phyloP scores from a whole-genome alignment of 106 monocot species.

The Ottelia alismoides region DNA sequence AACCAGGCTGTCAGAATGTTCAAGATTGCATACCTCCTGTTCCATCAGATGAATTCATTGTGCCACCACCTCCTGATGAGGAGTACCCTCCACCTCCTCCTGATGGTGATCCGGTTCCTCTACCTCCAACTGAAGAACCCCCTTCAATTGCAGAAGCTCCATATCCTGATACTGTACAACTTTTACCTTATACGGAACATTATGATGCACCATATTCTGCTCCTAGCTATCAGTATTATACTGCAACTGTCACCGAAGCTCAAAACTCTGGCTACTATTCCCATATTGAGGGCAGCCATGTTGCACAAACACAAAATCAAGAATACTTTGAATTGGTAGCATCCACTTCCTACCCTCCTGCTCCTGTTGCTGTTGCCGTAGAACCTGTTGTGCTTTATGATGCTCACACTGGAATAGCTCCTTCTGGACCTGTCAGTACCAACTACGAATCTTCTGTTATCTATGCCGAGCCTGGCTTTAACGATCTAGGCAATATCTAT shows the following conservation, averaged over 20 bases:
- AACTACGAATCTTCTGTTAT: conserved; percentile 20
- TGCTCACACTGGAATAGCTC: conserved; percentile 14
- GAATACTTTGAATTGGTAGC: conserved; percentile 30
- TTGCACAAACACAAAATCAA: conserved; percentile 22
- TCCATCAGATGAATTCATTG: conserved; percentile 26
- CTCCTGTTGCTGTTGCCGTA: conserved; percentile 13
- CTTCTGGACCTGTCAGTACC: conserved; percentile 17
- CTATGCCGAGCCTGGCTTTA: conserved; percentile 21
- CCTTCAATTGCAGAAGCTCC: conserved; percentile 56
- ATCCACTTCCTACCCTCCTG: conserved; percentile 19
- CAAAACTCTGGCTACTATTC: conserved; percentile 38
- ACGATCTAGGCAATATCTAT: conserved; percentile 9
- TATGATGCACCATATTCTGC: conserved; percentile 33
- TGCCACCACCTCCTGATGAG: conserved; percentile 44
- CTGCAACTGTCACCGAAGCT: conserved; percentile 20
- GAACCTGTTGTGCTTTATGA: conserved; percentile 35
- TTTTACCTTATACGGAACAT: conserved; percentile 37
- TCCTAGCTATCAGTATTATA: conserved; percentile 51
- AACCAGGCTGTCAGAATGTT: not conserved
- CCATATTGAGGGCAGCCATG: conserved; percentile 19
- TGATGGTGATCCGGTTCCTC: conserved; percentile 81
- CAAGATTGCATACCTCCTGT: conserved; percentile 1
- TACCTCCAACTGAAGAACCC: conserved; percentile 73
- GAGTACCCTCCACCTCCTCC: conserved; percentile 32
- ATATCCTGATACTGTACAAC: conserved; percentile 13